Evolutionary conservation across 1,284 basidiomycete species (phyloP), one percentile per base, ranked within the genome.

Genomic region (Porodaedalea pini): DNA sequence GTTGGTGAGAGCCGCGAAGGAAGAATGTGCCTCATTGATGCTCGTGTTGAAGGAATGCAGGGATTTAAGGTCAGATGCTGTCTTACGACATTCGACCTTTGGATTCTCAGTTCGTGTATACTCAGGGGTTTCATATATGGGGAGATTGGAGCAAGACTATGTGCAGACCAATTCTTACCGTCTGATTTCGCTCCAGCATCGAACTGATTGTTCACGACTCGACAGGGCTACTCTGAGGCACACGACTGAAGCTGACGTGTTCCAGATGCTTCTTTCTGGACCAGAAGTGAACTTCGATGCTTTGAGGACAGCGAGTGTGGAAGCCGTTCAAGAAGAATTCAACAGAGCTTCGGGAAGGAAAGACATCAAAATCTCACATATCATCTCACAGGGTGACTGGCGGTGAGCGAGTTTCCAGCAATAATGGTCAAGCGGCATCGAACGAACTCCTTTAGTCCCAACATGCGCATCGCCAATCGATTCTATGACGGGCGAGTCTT

Each of bases 391-490:
- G 47, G 40, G 37, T 10, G 47, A 44, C 17, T 57, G 56, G 56
- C 27, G 53, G 53, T 54, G 21, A 54, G 25, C 7, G 8, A 13
- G n/a, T n/a, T n/a, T n/a, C n/a, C n/a, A n/a, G n/a, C n/a, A n/a
- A n/a, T n/a, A n/a, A n/a, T n/a, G n/a, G n/a, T n/a, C n/a, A n/a
- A n/a, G n/a, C n/a, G n/a, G n/a, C n/a, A n/a, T n/a, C n/a, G n/a
- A n/a, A n/a, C n/a, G n/a, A n/a, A n/a, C n/a, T n/a, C n/a, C n/a
- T n/a, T n/a, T n/a, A 75, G 74, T 23, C 69, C 72, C 1, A 75
- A 73, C 55, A 71, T 75, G 48, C 62, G 73, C 5, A 71, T 74
- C 67, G 69, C 70, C 3, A 66, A 71, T 39, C 68, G 66, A 41
- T 70, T 76, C 58, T 60, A 58, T 13, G 65, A 67, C 23, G 74